Evolutionary conservation across 192 early-diverging fungal species (phyloP).

Genomic region (Mortierella hygrophila): DNA sequence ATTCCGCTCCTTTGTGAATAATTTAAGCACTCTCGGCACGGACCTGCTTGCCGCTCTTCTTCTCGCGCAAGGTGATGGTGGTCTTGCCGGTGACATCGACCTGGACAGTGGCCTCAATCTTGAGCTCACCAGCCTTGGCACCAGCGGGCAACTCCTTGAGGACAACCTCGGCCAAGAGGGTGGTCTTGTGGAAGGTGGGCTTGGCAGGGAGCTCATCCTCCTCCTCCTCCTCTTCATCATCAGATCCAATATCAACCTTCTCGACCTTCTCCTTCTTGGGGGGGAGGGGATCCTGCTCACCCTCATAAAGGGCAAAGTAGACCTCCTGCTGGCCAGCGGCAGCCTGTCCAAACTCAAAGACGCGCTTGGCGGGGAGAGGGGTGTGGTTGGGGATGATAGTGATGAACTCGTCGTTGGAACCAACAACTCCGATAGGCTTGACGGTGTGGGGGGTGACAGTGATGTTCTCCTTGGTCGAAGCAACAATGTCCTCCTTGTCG

Average conservation of each 20-base stretch:
- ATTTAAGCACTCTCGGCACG: constrained; percentile 55
- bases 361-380: constrained; percentile 86
- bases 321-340: constrained; percentile 75
- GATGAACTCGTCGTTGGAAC: constrained; percentile 79
- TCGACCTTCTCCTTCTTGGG: constrained; percentile 62
- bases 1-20: background rate
- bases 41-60: constrained; percentile 62
- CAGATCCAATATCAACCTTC: constrained; percentile 59
- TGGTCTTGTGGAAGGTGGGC: constrained; percentile 57
- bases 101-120: constrained; percentile 66
- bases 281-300: constrained; percentile 67
- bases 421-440: constrained; percentile 83
- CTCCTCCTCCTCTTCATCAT: constrained; percentile 67
- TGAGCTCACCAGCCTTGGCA: constrained; percentile 58
- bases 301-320: constrained; percentile 89
- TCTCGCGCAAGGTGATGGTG: constrained; percentile 66
- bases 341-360: constrained; percentile 78
- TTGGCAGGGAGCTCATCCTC: constrained; percentile 60
- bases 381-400: constrained; percentile 87
- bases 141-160: constrained; percentile 67
- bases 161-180: constrained; percentile 76
- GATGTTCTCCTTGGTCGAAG: constrained; percentile 63
- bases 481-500: constrained; percentile 71
- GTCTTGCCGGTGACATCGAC: constrained; percentile 62
- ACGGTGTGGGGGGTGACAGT: constrained; percentile 71